Evolutionary conservation across 2,329 filamentous ascomycete species (phyloP), one percentile per base, ranked within the genome.

Genomic region (Aspergillus tanneri): DNA sequence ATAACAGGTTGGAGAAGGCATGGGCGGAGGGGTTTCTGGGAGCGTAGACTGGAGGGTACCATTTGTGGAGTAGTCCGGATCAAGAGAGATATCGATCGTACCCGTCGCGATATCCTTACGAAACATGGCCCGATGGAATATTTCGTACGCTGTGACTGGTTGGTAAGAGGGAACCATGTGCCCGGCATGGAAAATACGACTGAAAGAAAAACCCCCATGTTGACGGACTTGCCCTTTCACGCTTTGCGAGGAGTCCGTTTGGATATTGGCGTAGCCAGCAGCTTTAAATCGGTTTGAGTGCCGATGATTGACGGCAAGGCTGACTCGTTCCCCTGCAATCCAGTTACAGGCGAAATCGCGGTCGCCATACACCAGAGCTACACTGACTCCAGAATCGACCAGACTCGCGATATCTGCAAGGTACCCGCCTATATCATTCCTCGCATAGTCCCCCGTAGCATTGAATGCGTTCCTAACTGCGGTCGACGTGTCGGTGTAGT

Each of bases 281-380:
- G 37, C 8, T n/a, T 19, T 4, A 28, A 47, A 47, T 0, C 6
- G 16, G 3, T 14, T 5, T 2, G 45, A 40, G 6, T 47, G 37
- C 4, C 12, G 8, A 9, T 47, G 45, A 5, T 47, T 35, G 6
- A 47, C 37, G 3, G 45, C 41, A 16, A 47, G 30, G n/a, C 45
- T 47, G 38, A 47, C 9, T n/a, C 37, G 41, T 25, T 47, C 45
- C 3, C 45, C 45, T 2, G 27, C 45, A 12, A 47, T 40, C 45
- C 45, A 47, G 14, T 47, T 47, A 38, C 45, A 47, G 14, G 42
- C 27, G 21, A 41, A 47, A 19, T 47, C 45, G 5, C 45, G 19
- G 19, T 47, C 45, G 2, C 45, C 45, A 14, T 47, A 47, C 21
- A 47, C 38, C 5, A 47, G 22, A 12, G 41, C 42, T 5, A 47